Percentiles rank a stretch among this genome's conserved stretches.
These are phyloP conservation scores for Erodium texanum DNA, from an alignment of 441 rosid species.

Conservation along the genomic window DNA sequence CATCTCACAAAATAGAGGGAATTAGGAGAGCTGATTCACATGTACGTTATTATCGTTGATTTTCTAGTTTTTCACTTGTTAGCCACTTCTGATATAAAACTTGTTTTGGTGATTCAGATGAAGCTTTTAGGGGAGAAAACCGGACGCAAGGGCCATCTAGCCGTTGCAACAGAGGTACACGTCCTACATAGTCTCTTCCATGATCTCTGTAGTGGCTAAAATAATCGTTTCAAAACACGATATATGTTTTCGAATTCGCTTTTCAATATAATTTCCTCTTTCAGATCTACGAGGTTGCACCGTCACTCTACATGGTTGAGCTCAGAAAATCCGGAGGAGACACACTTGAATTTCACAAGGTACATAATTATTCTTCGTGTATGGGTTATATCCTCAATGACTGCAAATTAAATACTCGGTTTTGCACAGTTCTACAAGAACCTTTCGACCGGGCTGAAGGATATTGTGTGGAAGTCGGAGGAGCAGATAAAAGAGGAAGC, in stretches of 20 bases:
- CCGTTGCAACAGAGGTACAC: conserved; percentile 83
- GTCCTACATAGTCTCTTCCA: background rate
- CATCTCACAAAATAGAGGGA: too few species aligned
- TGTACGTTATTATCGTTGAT: too few species aligned
- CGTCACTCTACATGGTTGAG: conserved; percentile 94
- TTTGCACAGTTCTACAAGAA: conserved; percentile 68
- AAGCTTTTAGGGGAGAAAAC: conserved; percentile 87
- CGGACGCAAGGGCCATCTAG: conserved; percentile 95
- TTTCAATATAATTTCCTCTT: conserved; percentile 4
- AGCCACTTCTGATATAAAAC: conserved; percentile 13
- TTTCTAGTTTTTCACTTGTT: too few species aligned
- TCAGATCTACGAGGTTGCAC: conserved; percentile 96
- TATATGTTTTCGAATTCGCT: background rate
- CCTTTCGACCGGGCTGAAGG: conserved; percentile 83
- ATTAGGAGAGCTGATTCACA: too few species aligned
- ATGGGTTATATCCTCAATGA: too few species aligned
- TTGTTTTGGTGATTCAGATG: conserved; percentile 39
- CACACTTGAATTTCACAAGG: conserved; percentile 98
- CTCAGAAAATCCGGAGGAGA: conserved; percentile 93
- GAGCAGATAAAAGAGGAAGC: conserved; percentile 57
- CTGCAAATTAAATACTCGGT: conserved; percentile 4
- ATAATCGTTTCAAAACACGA: background rate
- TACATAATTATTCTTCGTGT: conserved; percentile 17
- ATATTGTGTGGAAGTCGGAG: conserved; percentile 76
- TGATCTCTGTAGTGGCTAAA: background rate